These are phyloP conservation scores for Cercospora sp. DNA, from an alignment of 2,329 filamentous ascomycete species.

Conservation along the genomic window DNA sequence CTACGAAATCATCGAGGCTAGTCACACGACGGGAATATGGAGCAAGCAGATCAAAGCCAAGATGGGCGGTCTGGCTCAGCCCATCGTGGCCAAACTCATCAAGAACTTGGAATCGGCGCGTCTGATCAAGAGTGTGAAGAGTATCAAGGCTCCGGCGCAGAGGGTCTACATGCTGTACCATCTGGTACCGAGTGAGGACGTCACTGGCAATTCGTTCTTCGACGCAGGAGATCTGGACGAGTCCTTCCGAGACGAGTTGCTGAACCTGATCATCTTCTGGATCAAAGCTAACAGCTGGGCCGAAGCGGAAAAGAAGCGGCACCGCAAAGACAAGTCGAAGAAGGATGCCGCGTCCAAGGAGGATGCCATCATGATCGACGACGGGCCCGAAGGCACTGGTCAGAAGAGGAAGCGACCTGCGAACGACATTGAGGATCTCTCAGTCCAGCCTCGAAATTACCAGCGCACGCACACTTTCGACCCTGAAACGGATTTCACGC, in stretches of 20 bases:
- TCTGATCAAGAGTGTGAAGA: slow-evolving; percentile 86
- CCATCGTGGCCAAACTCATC: slow-evolving; percentile 74
- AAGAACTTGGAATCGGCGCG: slow-evolving; percentile 80
- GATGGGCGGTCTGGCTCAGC: slow-evolving; percentile 72
- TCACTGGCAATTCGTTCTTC: slow-evolving; percentile 93
- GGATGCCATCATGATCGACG: slow-evolving; percentile 13
- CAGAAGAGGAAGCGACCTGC: slow-evolving; percentile 34
- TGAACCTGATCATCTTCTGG: slow-evolving; percentile 70
- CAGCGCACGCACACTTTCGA: slow-evolving; percentile 27
- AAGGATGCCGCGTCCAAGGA: slow-evolving; percentile 4
- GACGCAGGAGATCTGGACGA: slow-evolving; percentile 87
- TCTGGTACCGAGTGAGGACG: slow-evolving; percentile 81
- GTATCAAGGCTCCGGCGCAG: slow-evolving; percentile 83
- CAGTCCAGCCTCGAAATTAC: slow-evolving; percentile 22
- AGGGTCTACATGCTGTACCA: slow-evolving; percentile 95
- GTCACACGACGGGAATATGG: slow-evolving; percentile 86
- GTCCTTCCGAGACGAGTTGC: slow-evolving; percentile 77
- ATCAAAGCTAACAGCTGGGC: slow-evolving; percentile 73
- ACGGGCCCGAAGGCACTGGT: slow-evolving; percentile 14
- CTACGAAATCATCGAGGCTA: slow-evolving; percentile 84
- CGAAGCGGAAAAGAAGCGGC: slow-evolving; percentile 43
- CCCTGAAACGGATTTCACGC: slow-evolving; percentile 28
- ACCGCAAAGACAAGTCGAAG: slow-evolving; percentile 15
- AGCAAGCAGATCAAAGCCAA: slow-evolving; percentile 77
- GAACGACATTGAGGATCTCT: slow-evolving; percentile 36